Base-by-base conservation (phyloP, 1,284 basidiomycete genomes). In the Sphagnurus paluster region DNA sequence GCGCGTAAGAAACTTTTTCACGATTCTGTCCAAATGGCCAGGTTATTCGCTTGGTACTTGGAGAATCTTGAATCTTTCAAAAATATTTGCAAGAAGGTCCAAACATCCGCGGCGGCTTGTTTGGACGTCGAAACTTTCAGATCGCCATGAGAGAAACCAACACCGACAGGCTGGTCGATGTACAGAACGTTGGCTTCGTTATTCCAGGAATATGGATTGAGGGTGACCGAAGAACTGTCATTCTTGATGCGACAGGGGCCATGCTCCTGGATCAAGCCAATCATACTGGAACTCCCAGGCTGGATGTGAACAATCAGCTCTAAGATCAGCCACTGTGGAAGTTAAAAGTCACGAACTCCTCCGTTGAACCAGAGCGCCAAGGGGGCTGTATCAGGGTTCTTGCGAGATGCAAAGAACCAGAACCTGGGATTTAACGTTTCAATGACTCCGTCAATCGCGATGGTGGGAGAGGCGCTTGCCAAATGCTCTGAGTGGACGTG, bases 41-140 rank as follows among this genome's bases (percentile, higher is more conserved):
- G 73, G 5, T 78, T 70, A 34, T 71, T 71, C 16, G 60, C 62
- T 32, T 72, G 65, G 43, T 75, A 76, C 39, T 80, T 76, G 24
- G 75, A 67, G 58, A 84, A 85, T 41, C 76, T 72, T 24, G 74
- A 60, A 57, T 84, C 75, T 10, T 72, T 63, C 42, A 87, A 71
- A 64, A 84, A 85, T 14, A 85, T 78, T 62, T 87, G 84, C 43
- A 89, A 61, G 59, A 86, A 82, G 34, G 66, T 70, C 77, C 80
- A 87, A 7, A 82, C 65, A 54, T 80, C 80, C 8, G 67, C 61
- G 0, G 80, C 82, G 5, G 80, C 81, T 49, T 75, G 60, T 42
- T 73, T 66, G 5, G 79, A 77, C 4, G 76, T 80, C 9, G 72
- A 69, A 19, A 80, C 77, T 4, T 62, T 68, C 28, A 68, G 57